Base-by-base conservation (phyloP, 257 asterid species). In the Asclepias syriaca region DNA sequence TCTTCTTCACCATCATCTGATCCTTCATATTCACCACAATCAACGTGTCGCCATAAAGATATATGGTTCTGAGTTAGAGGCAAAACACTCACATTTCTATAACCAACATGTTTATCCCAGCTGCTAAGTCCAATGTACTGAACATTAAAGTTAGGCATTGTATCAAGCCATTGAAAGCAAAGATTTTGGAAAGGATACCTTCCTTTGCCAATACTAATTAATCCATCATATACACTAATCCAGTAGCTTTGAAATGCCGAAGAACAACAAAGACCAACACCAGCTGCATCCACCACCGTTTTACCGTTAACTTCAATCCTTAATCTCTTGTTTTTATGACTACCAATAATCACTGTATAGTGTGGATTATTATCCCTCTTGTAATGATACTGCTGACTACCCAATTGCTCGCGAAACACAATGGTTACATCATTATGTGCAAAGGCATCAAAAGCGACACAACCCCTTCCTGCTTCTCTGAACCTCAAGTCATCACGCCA, bases 21-120 rank as follows among this genome's bases (percentile, higher is more conserved):
- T 24, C 80, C 78, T 37, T 83, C 84, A 71, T 68, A 77, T 69
- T 87, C 92, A 12, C 85, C 85, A 72, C 76, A 84, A 77, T 86
- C 91, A 24, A 91, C 93, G 19, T 94, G 99, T 77, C 87, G 87
- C 99, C 99, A 95, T 83, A 95, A 75, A 34, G 94, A 85, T 64
- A 92, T 81, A 75, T 88, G 98, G 77, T 90, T 95, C 71, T 84
- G 90, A n/a, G 85, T 95, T 53, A 92, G 75, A 21, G 99, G 98
- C 71, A 95, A 72, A 18, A 95, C 92, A 72, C 87, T 90, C 74
- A 95, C 84, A 69, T 95, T 95, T 77, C 97, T 77, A 77, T 95
- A 95, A 21, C 99, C 98, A 12, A 95, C 98, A 76, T 95, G 98
- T 65, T 88, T 88, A 73, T 92, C 99, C 98, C 98, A 95, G 77